Conservation (phyloP, 176 grass and related monocot genomes). For the Otatea glauca region DNA sequence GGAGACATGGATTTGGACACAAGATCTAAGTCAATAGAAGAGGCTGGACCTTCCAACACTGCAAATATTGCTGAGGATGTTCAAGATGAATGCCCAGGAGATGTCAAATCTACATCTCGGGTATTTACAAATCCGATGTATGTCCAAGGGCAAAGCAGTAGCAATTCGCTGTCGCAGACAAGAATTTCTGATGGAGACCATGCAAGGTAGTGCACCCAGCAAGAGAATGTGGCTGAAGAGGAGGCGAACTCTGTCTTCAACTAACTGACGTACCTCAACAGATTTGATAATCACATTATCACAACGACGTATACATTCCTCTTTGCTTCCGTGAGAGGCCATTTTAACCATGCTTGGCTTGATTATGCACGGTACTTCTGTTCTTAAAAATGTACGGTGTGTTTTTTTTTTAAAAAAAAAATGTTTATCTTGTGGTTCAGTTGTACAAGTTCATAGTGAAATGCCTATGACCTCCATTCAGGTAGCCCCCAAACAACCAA, state of each 20-base stretch:
- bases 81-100: conserved; percentile 35
- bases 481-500: not conserved
- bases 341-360: conserved; percentile 7
- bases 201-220: not conserved
- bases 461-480: not conserved
- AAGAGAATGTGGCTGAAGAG: conserved; percentile 61
- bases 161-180: not conserved
- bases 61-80: not conserved
- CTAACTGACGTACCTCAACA: conserved; percentile 36
- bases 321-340: not conserved
- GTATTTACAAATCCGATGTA: conserved; percentile 48
- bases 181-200: conserved; percentile 27
- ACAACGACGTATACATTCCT: not conserved
- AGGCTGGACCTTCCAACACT: conserved; percentile 51
- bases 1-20: conserved; percentile 38
- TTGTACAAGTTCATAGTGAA: conserved; percentile 8
- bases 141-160: conserved; percentile 33
- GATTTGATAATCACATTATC: not conserved
- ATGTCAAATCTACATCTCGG: conserved; percentile 3
- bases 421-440: not conserved
- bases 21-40: conserved; percentile 26
- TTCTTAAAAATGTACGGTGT: not conserved
- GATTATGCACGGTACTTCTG: conserved; percentile 11
- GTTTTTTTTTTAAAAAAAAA: not conserved
- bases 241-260: conserved; percentile 61